Evolutionary conservation across 148 eudicot genomes (phyloP), one percentile per base, ranked within the genome.

Genomic region (Silene conica): DNA sequence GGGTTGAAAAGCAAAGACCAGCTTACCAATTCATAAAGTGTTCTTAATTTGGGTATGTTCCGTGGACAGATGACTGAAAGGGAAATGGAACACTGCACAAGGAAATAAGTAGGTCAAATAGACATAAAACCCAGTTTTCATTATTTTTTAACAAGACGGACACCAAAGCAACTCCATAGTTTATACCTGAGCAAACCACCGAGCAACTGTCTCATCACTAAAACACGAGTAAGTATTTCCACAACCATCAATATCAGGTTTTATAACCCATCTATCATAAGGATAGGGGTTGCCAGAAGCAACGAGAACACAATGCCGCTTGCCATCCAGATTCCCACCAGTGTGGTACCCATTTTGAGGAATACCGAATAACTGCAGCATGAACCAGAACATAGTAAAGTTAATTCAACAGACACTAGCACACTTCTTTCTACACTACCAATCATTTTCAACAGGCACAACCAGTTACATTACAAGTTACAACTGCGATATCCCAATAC

Each of bases 51-150:
- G 50, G 87, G 90, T 71, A 86, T 80, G 76, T 83, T 84, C 55
- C 86, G 85, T 25, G 97, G 91, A 77, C 86, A 91, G 31, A 91
- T 84, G 69, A 91, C 91, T 26, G 97, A 91, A n/a, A 91, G 83
- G 69, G 93, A 87, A 77, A 89, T 79, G 55, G 86, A 83, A 63
- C 90, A 86, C 97, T 91, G 91, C 88, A 84, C 38, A 56, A 57
- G 73, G 76, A 77, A 56, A 41, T 61, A 76, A 59, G 71, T 67
- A 85, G 83, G 78, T 71, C 41, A 41, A 21, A 45, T 64, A 68
- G 50, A 41, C 69, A 34, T 56, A 43, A 67, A 67, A 73, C 22
- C 31, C 26, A 20, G 6, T 50, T 50, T 50, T 50, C 55, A 50
- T 50, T 12, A 3, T 38, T 38, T 38, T 38, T 38, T 38, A 38